Conservation (phyloP, 768 basidiomycete genomes). For the Mycena haematopus region DNA sequence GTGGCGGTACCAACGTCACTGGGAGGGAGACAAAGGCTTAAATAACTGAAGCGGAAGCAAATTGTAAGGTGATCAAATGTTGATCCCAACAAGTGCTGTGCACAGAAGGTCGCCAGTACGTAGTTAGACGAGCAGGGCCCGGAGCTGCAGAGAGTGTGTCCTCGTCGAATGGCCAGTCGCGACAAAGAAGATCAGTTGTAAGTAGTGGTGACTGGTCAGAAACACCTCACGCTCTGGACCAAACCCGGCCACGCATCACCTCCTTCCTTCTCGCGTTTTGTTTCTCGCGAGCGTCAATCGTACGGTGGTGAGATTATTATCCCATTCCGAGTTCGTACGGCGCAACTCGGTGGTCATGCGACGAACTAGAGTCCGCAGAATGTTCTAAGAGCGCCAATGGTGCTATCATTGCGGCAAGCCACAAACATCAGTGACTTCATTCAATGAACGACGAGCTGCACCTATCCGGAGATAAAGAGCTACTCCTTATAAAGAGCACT, state of each 20-base stretch:
- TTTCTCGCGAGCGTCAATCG: too few relatives aligned
- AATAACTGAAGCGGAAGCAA: conserved; percentile 18
- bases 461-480: background rate
- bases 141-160: too few relatives aligned
- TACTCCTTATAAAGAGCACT: background rate
- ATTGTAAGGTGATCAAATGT: background rate
- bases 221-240: too few relatives aligned
- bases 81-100: background rate
- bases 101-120: background rate
- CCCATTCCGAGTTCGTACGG: background rate
- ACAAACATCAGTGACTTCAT: too few relatives aligned
- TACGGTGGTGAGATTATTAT: background rate
- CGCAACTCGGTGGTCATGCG: background rate
- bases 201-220: too few relatives aligned
- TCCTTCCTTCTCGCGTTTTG: background rate
- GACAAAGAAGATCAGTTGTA: too few relatives aligned
- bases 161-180: too few relatives aligned
- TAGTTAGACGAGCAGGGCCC: too few relatives aligned
- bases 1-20: too few relatives aligned
- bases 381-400: background rate
- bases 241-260: too few relatives aligned
- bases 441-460: background rate
- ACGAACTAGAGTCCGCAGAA: background rate
- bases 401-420: background rate
- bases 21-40: conserved; percentile 10